phyloP scores from a whole-genome alignment of 164 flowering plant genomes.

The Liquidambar formosana region DNA sequence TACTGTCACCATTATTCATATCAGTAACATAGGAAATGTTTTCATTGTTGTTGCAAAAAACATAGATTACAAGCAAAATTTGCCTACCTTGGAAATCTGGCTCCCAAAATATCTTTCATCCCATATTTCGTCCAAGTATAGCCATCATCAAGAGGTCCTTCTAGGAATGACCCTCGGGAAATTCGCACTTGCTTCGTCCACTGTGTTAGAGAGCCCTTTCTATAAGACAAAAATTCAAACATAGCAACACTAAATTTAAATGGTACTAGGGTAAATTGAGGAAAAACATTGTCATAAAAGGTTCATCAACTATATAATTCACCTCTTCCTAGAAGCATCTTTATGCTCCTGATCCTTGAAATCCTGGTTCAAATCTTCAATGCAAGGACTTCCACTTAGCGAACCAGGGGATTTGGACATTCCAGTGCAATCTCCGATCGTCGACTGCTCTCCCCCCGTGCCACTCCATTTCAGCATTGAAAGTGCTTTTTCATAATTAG shows the following conservation, averaged over 20 bases:
- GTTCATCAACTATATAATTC: background rate
- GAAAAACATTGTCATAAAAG: too few relatives aligned
- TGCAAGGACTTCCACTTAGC: slow-evolving; percentile 35
- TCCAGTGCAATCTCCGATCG: background rate
- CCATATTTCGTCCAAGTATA: slow-evolving; percentile 65
- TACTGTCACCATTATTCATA: background rate
- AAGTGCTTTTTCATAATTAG: slow-evolving; percentile 47
- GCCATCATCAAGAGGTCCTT: slow-evolving; percentile 53
- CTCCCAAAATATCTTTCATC: slow-evolving; percentile 59
- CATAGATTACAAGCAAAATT: background rate
- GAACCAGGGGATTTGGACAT: slow-evolving; percentile 42
- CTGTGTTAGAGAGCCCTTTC: slow-evolving; percentile 42
- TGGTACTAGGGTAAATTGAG: too few relatives aligned
- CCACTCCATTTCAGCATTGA: slow-evolving; percentile 28
- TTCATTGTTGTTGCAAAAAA: too few relatives aligned
- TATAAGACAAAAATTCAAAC: slow-evolving; percentile 19
- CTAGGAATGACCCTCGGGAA: slow-evolving; percentile 33
- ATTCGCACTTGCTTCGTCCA: slow-evolving; percentile 46
- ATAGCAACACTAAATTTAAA: too few relatives aligned
- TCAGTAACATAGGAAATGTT: background rate
- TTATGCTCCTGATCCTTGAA: slow-evolving; percentile 29
- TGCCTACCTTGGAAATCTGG: slow-evolving; percentile 51
- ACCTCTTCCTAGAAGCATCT: slow-evolving; percentile 52
- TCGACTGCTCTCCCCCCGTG: background rate
- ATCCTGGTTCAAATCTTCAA: slow-evolving; percentile 49